A percentile compares a stretch with the other conserved stretches of the same genome.
phyloP scores from a whole-genome alignment of 306 rosid species.

The Fragaria nilgerrensis region DNA sequence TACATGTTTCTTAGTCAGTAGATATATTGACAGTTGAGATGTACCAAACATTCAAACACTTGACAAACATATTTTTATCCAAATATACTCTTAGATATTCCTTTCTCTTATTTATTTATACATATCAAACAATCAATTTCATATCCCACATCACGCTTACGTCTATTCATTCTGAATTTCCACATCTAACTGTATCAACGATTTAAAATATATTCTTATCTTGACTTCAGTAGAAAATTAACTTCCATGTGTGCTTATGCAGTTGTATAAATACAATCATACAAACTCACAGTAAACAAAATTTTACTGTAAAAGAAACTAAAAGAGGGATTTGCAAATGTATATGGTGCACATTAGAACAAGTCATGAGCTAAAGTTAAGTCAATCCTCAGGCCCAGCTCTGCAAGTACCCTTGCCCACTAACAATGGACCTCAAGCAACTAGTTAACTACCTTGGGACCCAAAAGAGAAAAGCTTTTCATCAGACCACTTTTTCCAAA shows the following conservation, averaged over 20 bases:
- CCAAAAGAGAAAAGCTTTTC: constrained; percentile 9
- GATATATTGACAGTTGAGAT: not conserved
- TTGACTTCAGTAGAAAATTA: not conserved
- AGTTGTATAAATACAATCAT: not conserved
- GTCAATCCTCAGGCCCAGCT: constrained; percentile 14
- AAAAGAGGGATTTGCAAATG: not conserved
- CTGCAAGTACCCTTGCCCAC: not conserved
- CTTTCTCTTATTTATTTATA: not conserved
- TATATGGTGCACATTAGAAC: not conserved
- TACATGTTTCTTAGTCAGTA: not conserved
- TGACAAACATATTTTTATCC: not conserved
- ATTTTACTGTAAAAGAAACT: not conserved
- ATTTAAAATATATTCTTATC: not conserved
- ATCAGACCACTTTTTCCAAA: not conserved
- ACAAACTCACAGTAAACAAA: constrained; percentile 5
- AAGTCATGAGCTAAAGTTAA: not conserved
- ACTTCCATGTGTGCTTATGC: not conserved
- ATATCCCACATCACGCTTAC: not conserved
- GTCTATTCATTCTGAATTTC: not conserved
- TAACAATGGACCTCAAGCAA: not conserved
- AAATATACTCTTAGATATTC: not conserved
- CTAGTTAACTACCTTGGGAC: constrained; percentile 4
- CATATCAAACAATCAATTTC: not conserved
- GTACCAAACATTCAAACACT: not conserved
- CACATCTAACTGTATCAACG: not conserved